Base-by-base conservation (phyloP, 257 asterid species). In the Solanum raphanifolium region DNA sequence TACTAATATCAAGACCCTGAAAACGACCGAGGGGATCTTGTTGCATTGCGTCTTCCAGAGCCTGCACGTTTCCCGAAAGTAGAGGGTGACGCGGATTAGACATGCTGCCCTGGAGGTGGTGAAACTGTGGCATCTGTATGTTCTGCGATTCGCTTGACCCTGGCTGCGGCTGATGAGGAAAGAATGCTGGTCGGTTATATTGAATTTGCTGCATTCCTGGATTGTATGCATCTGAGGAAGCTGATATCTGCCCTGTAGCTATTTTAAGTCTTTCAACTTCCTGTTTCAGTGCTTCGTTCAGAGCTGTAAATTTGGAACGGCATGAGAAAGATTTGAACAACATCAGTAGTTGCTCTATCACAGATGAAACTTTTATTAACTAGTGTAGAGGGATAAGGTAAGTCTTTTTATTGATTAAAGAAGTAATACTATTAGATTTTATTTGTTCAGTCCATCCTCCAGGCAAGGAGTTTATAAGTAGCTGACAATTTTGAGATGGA, bases 231-330 rank as follows among this genome's bases (percentile, higher is more conserved):
- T 96, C 99, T 29, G 98, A 90, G 27, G 90, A 71, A 79, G 94
- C 85, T 55, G 98, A 87, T 29, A 93, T 90, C 86, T 96, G 98
- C 87, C 98, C 98, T 0, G 98, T 95, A 48, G 98, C 98, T 38
- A 94, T 89, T 88, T 94, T 93, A 35, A 95, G 94, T 85, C 98
- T 92, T 65, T 94, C 98, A 34, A 95, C 98, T 91, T 95, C 98
- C 84, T 93, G 96, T 92, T 92, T 94, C 92, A 95, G 92, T 87
- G 98, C 98, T 91, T 95, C 98, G 25, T 95, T 95, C 52, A 94
- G 91, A 62, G 97, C 98, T 95, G 96, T 91, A 90, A 32, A 66
- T 86, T 87, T 83, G 43, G 27, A 74, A 84, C 31, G 4, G 5
- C 66, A 72, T 13, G 48, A 23, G 21, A 55, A 31, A 41, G 58